Evolutionary conservation across 305 asterid genomes (phyloP), one percentile per base, ranked within the genome.

Genomic region (Fraxinus platypoda): DNA sequence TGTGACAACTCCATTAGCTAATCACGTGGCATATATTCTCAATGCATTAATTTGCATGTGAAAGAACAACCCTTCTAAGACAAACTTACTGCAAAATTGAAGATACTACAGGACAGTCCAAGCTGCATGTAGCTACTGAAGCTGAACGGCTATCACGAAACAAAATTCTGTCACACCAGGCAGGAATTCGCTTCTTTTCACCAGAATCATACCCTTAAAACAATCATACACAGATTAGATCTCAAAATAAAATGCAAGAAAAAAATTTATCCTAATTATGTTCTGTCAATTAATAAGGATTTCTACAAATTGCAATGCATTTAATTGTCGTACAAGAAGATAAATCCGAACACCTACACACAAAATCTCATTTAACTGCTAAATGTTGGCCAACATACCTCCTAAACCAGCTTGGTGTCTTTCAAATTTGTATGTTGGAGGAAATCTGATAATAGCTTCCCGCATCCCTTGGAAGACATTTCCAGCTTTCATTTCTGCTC

Each of bases 391-490:
- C 43, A 31, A 83, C 28, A n/a, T 87, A 96, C 99, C 99, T 88
- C 94, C 96, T 87, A 96, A 93, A 87, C 99, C 99, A 78, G 93
- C 90, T 87, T 92, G 98, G 85, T 94, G 92, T 87, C 83, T 94
- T 83, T 94, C 99, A 75, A 96, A 96, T 87, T 96, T 96, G 89
- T 96, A 96, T 12, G 99, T 94, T 12, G 99, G 99, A 81, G 99
- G 98, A 87, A 96, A 96, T 86, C 82, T 90, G 41, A 96, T 91
- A 83, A 89, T 88, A 82, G 97, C 99, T 87, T 96, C 99, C 62
- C 99, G 95, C 98, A 96, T 90, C 88, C 99, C 99, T 81, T 96
- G 99, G 86, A 96, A 96, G 78, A 91, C 99, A 84, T 93, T 93
- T 62, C 99, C 99, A 83, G 95, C 94, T 85, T 85, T 85, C 99